Evolutionary conservation across 108 stramenopile species (phyloP).

Genomic region (Nitzschia inconspicua): DNA sequence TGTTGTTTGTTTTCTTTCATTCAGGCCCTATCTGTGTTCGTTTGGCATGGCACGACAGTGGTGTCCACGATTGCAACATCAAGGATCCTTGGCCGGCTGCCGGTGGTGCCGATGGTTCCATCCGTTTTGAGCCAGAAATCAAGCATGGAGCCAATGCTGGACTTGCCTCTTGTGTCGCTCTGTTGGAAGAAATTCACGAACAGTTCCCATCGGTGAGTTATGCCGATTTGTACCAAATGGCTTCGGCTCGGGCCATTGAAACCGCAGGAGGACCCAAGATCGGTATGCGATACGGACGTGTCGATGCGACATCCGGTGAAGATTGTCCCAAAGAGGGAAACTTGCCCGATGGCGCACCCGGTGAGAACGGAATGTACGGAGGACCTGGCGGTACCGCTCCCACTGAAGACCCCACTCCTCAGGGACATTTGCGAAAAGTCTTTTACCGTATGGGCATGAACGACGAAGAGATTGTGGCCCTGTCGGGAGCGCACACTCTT

Average conservation of each 20-base stretch:
- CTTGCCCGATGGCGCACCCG: conserved; percentile 83
- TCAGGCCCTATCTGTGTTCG: conserved; percentile 85
- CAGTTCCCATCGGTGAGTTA: conserved; percentile 62
- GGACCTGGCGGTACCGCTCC: conserved; percentile 53
- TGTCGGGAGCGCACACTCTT: conserved; percentile 91
- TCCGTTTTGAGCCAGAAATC: conserved; percentile 92
- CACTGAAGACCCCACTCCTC: conserved; percentile 44
- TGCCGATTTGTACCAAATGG: conserved; percentile 80
- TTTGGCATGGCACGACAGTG: conserved; percentile 97
- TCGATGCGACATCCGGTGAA: conserved; percentile 46
- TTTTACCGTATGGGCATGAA: conserved; percentile 94
- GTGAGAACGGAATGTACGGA: conserved; percentile 64
- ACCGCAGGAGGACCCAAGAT: conserved; percentile 76
- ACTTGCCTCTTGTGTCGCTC: conserved; percentile 47
- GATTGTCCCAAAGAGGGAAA: conserved; percentile 68
- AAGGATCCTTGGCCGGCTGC: conserved; percentile 56
- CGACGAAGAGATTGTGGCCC: conserved; percentile 93
- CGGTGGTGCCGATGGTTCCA: conserved; percentile 75
- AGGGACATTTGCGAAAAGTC: conserved; percentile 85
- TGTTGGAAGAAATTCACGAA: conserved; percentile 87
- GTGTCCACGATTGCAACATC: conserved; percentile 70
- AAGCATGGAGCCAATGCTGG: conserved; percentile 94
- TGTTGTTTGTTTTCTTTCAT: background rate
- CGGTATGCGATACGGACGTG: conserved; percentile 77
- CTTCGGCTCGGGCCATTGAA: conserved; percentile 61